Conservation (phyloP, 1,284 basidiomycete genomes). For the Kwoniella shivajii region DNA sequence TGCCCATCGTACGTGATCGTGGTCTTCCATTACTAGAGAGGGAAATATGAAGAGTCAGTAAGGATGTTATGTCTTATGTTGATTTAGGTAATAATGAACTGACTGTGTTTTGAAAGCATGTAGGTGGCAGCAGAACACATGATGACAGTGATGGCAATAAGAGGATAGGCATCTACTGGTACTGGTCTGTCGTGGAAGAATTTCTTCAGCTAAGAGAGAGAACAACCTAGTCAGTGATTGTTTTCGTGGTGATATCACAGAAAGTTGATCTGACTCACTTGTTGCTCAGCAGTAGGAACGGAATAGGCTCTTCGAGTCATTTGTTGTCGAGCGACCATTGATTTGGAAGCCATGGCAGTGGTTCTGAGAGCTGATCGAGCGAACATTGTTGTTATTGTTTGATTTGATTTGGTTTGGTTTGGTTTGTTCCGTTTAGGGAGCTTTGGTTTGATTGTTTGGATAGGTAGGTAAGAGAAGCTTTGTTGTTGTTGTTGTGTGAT, state of each 20-base stretch:
- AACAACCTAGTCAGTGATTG: neutral
- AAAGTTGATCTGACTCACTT: conserved; percentile 6
- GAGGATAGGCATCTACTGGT: conserved; percentile 29
- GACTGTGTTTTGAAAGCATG: conserved; percentile 14
- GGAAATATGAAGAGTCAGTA: neutral
- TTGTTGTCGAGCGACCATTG: conserved; percentile 11
- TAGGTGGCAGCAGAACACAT: conserved; percentile 24
- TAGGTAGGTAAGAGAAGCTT: neutral
- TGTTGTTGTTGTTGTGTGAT: conserved; percentile 11
- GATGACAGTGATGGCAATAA: conserved; percentile 26
- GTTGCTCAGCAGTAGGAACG: neutral
- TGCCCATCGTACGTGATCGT: conserved; percentile 22
- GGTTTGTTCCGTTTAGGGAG: neutral
- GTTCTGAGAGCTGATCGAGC: conserved; percentile 17
- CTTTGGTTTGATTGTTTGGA: conserved; percentile 6
- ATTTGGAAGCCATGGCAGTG: conserved; percentile 8
- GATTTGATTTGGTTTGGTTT: conserved; percentile 3
- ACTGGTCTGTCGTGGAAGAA: conserved; percentile 26
- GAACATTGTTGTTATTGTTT: conserved; percentile 17
- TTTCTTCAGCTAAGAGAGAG: conserved; percentile 1
- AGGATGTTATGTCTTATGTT: neutral
- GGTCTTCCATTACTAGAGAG: conserved; percentile 18
- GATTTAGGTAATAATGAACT: neutral
- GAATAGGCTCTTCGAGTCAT: conserved; percentile 15
- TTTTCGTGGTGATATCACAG: neutral